These are phyloP conservation scores for Phalaenopsis equestris DNA, from an alignment of 106 monocot genomes.

Conservation along the genomic window DNA sequence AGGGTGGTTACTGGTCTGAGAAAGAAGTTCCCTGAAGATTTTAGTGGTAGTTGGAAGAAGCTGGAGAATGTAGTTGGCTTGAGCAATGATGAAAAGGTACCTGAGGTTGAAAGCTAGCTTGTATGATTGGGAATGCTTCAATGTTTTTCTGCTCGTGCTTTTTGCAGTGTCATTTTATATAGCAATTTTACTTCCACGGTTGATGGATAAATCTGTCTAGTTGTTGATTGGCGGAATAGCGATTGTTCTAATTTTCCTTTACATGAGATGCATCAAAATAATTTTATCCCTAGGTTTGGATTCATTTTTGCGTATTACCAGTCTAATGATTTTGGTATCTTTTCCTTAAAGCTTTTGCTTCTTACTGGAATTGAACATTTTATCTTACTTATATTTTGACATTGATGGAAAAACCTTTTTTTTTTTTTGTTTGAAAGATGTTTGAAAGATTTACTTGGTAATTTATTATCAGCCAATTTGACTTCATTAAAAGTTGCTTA, in stretches of 20 bases:
- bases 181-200: slow-evolving; percentile 3
- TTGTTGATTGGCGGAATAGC: neutral
- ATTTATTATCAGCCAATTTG: too few relatives aligned
- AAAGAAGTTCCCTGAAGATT: slow-evolving; percentile 35
- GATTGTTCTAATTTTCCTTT: neutral
- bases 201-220: neutral
- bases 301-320: neutral
- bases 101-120: slow-evolving; percentile 4
- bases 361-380: neutral
- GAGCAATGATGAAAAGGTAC: slow-evolving; percentile 4
- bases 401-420: too few relatives aligned
- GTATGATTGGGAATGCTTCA: neutral
- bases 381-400: neutral
- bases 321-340: neutral
- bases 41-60: slow-evolving; percentile 29
- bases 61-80: slow-evolving; percentile 48
- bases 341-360: neutral
- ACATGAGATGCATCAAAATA: neutral
- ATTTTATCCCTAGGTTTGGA: neutral
- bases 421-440: neutral
- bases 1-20: slow-evolving; percentile 32
- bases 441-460: neutral
- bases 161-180: neutral
- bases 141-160: neutral
- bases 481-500: too few relatives aligned